Percentiles rank a stretch among this genome's conserved stretches.
Conservation (phyloP, 495 filamentous ascomycete genomes). For the Hypoxylon lenormandii region DNA sequence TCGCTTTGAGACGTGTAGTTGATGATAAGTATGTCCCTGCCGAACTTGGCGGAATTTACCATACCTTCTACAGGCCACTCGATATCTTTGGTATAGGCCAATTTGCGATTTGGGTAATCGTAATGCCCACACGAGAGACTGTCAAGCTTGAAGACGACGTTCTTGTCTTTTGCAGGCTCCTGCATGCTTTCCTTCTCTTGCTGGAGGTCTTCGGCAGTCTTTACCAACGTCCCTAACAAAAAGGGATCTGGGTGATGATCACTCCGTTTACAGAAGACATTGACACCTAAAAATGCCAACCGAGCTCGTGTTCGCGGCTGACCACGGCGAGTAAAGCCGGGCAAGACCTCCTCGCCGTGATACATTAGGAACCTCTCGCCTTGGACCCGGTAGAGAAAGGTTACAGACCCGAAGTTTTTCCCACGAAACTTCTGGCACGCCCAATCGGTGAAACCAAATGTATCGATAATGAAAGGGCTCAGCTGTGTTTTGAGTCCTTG, state of each 20-base stretch:
- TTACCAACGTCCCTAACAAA: conserved; percentile 56
- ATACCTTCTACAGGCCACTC: conserved; percentile 47
- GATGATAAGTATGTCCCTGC: conserved; percentile 55
- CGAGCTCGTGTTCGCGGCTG: conserved; percentile 40
- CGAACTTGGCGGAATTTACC: conserved; percentile 56
- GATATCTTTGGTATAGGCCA: conserved; percentile 63
- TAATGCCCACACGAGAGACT: conserved; percentile 65
- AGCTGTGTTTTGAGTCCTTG: conserved; percentile 52
- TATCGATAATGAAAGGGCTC: conserved; percentile 44
- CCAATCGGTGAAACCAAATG: conserved; percentile 54
- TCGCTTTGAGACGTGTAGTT: conserved; percentile 13
- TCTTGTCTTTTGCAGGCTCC: conserved; percentile 8
- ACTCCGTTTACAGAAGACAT: conserved; percentile 60
- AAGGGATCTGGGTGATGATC: conserved; percentile 52
- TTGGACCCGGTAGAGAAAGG: conserved; percentile 54
- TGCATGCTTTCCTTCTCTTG: conserved; percentile 17
- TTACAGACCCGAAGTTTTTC: conserved; percentile 49
- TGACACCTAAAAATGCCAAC: conserved; percentile 54
- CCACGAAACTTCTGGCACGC: conserved; percentile 50
- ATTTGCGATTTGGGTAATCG: conserved; percentile 52
- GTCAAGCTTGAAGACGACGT: conserved; percentile 48
- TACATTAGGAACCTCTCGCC: conserved; percentile 54
- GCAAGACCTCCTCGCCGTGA: conserved; percentile 34
- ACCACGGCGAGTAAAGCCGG: not conserved
- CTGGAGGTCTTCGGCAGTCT: conserved; percentile 49